Conservation (phyloP, 352 stramenopile species). For the Phytophthora capsici region DNA sequence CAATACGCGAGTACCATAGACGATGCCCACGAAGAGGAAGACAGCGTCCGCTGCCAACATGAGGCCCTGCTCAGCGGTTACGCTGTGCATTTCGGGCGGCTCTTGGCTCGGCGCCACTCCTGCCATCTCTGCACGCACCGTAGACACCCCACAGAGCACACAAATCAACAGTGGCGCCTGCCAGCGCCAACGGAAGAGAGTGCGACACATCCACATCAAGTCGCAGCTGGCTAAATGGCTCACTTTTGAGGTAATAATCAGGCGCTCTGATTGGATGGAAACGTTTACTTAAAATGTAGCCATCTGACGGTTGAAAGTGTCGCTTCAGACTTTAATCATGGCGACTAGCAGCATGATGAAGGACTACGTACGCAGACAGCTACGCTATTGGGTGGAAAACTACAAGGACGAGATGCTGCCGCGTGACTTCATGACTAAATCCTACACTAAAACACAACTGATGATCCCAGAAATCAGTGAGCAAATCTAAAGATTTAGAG, state of each 20-base stretch:
- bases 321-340: constrained; percentile 19
- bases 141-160: not conserved
- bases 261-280: not conserved
- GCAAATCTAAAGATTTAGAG: not conserved
- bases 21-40: constrained; percentile 60
- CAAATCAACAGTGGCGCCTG: not conserved
- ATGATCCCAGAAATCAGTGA: constrained; percentile 58
- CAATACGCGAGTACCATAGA: constrained; percentile 62
- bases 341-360: constrained; percentile 56
- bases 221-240: constrained; percentile 8
- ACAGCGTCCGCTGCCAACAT: constrained; percentile 43
- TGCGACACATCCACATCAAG: constrained; percentile 12
- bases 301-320: constrained; percentile 2
- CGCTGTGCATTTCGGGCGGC: constrained; percentile 6
- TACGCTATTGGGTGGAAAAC: constrained; percentile 70
- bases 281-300: constrained; percentile 25
- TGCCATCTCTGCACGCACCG: constrained; percentile 14
- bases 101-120: constrained; percentile 12
- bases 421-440: constrained; percentile 60
- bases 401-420: constrained; percentile 67
- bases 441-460: constrained; percentile 53
- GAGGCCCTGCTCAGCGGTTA: constrained; percentile 31
- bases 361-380: constrained; percentile 71
- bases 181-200: constrained; percentile 27
- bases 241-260: constrained; percentile 2